Conservation (phyloP, 1,284 basidiomycete species). For the Coniophora puteana region DNA sequence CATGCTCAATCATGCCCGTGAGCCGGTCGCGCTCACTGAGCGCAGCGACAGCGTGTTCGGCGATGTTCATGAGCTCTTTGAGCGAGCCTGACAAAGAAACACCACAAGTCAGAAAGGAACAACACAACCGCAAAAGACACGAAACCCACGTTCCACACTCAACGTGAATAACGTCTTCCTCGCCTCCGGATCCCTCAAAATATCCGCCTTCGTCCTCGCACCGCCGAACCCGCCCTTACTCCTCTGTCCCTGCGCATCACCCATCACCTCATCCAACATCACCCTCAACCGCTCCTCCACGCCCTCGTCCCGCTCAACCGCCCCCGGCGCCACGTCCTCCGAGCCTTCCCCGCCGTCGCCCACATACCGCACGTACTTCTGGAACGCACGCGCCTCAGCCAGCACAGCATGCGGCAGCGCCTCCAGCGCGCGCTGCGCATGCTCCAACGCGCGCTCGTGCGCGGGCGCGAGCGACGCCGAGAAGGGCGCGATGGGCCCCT, state of each 20-base stretch:
- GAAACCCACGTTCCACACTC: conserved; percentile 49
- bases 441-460: conserved; percentile 20
- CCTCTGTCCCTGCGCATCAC: conserved; percentile 33
- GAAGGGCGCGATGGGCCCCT: background rate
- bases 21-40: conserved; percentile 18
- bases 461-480: conserved; percentile 11
- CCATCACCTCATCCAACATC: conserved; percentile 48
- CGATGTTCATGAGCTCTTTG: conserved; percentile 18
- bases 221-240: too few species aligned
- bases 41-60: conserved; percentile 19
- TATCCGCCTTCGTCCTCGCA: conserved; percentile 40
- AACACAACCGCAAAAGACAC: background rate
- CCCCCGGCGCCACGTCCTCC: too few species aligned
- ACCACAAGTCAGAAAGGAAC: background rate
- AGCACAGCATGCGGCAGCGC: conserved; percentile 47
- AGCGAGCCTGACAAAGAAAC: conserved; percentile 22
- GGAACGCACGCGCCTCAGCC: conserved; percentile 40
- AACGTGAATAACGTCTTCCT: conserved; percentile 49
- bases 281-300: conserved; percentile 36
- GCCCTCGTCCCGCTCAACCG: conserved; percentile 13
- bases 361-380: conserved; percentile 44
- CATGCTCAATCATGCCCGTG: conserved; percentile 7
- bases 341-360: conserved; percentile 19
- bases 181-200: conserved; percentile 45
- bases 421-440: conserved; percentile 37